Conservation (phyloP, 306 rosid species). For the Rosa lucieae region DNA sequence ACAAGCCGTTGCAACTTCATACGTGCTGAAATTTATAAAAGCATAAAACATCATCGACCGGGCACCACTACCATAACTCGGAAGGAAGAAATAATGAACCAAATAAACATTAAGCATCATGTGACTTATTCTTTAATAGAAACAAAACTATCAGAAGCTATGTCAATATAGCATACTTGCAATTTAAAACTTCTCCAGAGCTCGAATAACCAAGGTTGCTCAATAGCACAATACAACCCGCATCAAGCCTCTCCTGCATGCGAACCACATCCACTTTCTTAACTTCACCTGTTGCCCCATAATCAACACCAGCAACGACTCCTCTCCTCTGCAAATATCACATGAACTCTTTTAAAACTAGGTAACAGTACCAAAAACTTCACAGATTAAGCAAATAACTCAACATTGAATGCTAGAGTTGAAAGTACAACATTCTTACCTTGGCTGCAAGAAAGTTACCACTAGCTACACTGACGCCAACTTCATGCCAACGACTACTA, state of each 20-base stretch:
- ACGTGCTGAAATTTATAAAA: slow-evolving; percentile 59
- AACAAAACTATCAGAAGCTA: neutral
- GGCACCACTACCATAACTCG: slow-evolving; percentile 18
- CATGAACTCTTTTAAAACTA: slow-evolving; percentile 16
- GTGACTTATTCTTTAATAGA: neutral
- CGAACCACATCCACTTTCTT: slow-evolving; percentile 79
- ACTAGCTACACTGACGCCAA: slow-evolving; percentile 94
- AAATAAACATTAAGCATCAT: neutral
- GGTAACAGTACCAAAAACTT: slow-evolving; percentile 17
- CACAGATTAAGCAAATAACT: slow-evolving; percentile 21
- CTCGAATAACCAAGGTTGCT: slow-evolving; percentile 97
- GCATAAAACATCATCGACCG: slow-evolving; percentile 27
- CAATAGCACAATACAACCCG: slow-evolving; percentile 87
- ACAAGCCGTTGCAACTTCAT: slow-evolving; percentile 96
- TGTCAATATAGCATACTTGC: slow-evolving; percentile 76
- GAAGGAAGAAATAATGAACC: neutral
- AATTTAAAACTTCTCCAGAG: slow-evolving; percentile 93
- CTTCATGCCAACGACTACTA: slow-evolving; percentile 86
- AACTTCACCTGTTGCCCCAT: slow-evolving; percentile 97
- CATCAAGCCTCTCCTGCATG: slow-evolving; percentile 95
- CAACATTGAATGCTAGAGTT: neutral
- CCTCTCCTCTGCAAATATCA: slow-evolving; percentile 74
- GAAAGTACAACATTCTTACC: slow-evolving; percentile 43
- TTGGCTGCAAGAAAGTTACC: slow-evolving; percentile 97
- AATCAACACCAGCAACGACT: slow-evolving; percentile 85